Evolutionary conservation across 306 rosid genomes (phyloP).

Genomic region (Corylus americana): DNA sequence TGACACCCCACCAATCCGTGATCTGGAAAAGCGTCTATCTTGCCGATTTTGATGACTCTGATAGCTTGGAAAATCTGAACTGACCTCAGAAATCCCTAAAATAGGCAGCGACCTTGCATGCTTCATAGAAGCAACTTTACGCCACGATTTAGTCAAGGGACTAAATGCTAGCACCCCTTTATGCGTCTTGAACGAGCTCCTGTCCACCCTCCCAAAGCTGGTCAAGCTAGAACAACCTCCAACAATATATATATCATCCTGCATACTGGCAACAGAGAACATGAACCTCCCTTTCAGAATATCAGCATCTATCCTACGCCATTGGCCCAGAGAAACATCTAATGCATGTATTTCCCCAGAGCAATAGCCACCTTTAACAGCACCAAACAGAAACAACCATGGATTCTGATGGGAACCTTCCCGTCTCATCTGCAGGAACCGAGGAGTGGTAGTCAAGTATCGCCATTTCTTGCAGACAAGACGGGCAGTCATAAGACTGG

Average conservation of each 20-base stretch:
- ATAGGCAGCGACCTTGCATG: constrained; percentile 83
- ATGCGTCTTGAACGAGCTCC: constrained; percentile 93
- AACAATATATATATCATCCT: constrained; percentile 78
- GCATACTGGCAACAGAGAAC: constrained; percentile 80
- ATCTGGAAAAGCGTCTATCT: constrained; percentile 74
- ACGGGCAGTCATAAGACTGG: constrained; percentile 91
- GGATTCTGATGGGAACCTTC: constrained; percentile 83
- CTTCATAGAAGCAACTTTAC: constrained; percentile 86
- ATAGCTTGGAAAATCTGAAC: constrained; percentile 57
- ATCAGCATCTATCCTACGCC: constrained; percentile 84
- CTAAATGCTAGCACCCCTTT: constrained; percentile 83
- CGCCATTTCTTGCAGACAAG: constrained; percentile 98
- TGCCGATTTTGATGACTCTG: constrained; percentile 70
- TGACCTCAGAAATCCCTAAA: constrained; percentile 77
- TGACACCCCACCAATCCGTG: constrained; percentile 77
- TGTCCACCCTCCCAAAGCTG: constrained; percentile 84
- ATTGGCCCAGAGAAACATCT: constrained; percentile 74
- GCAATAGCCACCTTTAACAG: constrained; percentile 90
- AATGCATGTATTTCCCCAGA: constrained; percentile 90
- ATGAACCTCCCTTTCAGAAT: constrained; percentile 88
- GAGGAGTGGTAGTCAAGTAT: constrained; percentile 71
- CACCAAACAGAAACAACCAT: constrained; percentile 92
- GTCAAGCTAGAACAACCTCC: constrained; percentile 98
- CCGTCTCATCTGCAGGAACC: constrained; percentile 85
- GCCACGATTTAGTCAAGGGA: constrained; percentile 91